These are phyloP conservation scores for Coprinopsis marcescibilis DNA, from an alignment of 768 basidiomycete species.

Conservation along the genomic window DNA sequence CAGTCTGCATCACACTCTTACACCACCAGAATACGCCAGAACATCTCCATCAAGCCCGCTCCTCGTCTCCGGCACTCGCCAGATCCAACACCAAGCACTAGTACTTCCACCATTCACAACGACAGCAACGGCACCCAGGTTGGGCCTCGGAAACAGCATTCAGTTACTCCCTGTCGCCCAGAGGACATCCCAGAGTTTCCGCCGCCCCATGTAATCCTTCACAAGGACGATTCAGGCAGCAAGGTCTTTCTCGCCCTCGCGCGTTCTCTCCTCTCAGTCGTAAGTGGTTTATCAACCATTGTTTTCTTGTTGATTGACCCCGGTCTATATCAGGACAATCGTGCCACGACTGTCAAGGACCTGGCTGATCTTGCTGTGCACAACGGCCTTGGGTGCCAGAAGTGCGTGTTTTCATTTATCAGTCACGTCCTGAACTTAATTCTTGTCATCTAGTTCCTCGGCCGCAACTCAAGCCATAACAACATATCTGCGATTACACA, in stretches of 20 bases:
- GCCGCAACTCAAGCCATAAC: constrained; percentile 80
- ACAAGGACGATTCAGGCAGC: constrained; percentile 66
- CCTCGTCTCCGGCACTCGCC: constrained; percentile 44
- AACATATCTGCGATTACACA: constrained; percentile 73
- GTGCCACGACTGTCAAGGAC: constrained; percentile 84
- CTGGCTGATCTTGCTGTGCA: constrained; percentile 65
- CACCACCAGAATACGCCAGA: constrained; percentile 50
- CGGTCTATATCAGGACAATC: constrained; percentile 51
- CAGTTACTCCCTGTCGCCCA: constrained; percentile 2
- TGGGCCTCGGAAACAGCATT: constrained; percentile 14
- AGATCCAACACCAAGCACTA: too few relatives aligned
- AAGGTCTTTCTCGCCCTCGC: constrained; percentile 73
- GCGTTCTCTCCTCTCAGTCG: constrained; percentile 68
- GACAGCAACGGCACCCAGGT: constrained; percentile 12
- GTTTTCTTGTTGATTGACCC: constrained; percentile 13
- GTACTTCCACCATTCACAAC: constrained; percentile 26
- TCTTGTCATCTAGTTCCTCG: constrained; percentile 44
- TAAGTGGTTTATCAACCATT: constrained; percentile 29
- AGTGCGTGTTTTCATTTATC: constrained; percentile 35
- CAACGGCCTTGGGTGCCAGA: constrained; percentile 68
- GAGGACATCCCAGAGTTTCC: constrained; percentile 43
- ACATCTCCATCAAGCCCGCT: constrained; percentile 46
- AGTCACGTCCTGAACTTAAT: constrained; percentile 6
- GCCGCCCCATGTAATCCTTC: constrained; percentile 57
- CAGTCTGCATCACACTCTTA: constrained; percentile 33